These are phyloP conservation scores for Xanthoconium separans DNA, from an alignment of 1,284 basidiomycete genomes.

Conservation along the genomic window DNA sequence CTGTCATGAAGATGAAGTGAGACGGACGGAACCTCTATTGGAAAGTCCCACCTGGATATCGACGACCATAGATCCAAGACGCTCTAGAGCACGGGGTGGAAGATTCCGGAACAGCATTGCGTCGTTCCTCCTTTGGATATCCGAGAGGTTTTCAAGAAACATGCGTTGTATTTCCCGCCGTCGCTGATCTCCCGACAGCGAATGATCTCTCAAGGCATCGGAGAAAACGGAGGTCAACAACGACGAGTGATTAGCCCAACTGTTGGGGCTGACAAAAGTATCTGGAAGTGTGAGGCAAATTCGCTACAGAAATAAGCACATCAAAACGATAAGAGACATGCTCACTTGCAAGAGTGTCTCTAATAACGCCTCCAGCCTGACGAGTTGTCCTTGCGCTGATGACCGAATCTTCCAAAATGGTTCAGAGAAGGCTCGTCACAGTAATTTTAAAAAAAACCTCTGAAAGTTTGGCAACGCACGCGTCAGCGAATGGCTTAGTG, in stretches of 20 bases:
- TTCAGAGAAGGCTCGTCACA: neutral
- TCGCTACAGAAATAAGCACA: constrained; percentile 42
- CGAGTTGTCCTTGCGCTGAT: constrained; percentile 53
- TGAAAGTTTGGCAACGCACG: constrained; percentile 61
- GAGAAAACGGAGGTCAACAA: constrained; percentile 48
- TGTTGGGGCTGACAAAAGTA: constrained; percentile 69
- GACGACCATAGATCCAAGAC: constrained; percentile 61
- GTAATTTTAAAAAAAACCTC: constrained; percentile 50
- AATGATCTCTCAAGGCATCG: constrained; percentile 34
- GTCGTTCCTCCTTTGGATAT: constrained; percentile 70
- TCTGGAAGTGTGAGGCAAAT: constrained; percentile 66
- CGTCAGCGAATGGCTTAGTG: constrained; percentile 63
- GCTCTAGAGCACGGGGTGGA: constrained; percentile 56
- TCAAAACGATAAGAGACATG: neutral
- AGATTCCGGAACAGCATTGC: constrained; percentile 74
- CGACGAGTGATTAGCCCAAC: constrained; percentile 55
- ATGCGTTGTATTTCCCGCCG: constrained; percentile 42
- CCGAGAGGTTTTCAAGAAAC: constrained; percentile 49
- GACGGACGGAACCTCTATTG: neutral
- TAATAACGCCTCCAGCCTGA: constrained; percentile 53
- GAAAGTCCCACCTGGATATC: constrained; percentile 63
- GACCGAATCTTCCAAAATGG: constrained; percentile 47
- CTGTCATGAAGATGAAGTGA: constrained; percentile 36
- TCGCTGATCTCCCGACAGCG: constrained; percentile 35
- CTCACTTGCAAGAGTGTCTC: constrained; percentile 59